Percentiles rank a stretch among this genome's conserved stretches.
Evolutionary conservation across 345 rosid species (phyloP).

Genomic region (Bruguiera parviflora): DNA sequence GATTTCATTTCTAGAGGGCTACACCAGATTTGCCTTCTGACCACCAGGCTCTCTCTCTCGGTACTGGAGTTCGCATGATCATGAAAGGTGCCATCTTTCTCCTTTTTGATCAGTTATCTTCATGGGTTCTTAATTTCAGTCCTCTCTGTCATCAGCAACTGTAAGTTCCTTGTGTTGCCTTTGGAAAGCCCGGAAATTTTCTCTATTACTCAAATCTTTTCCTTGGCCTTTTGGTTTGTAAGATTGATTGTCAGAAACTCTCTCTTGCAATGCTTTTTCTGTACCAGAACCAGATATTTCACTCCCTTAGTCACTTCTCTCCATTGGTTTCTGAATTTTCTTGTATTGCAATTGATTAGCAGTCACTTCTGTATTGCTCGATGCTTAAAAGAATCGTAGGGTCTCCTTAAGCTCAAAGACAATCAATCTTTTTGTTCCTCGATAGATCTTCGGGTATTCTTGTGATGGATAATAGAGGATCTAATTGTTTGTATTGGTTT

Average conservation of each 20-base stretch:
- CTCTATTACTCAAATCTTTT: background rate
- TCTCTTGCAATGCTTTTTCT: constrained; percentile 9
- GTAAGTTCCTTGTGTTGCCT: background rate
- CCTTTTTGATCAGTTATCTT: background rate
- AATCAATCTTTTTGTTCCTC: background rate
- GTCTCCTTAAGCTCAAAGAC: background rate
- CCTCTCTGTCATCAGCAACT: background rate
- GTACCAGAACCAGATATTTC: background rate
- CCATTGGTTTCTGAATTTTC: constrained; percentile 7
- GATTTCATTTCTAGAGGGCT: background rate
- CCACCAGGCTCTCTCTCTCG: background rate
- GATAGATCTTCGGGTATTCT: constrained; percentile 23
- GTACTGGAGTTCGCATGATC: constrained; percentile 12
- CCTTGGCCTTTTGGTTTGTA: background rate
- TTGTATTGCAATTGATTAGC: constrained; percentile 1
- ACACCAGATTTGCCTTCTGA: constrained; percentile 15
- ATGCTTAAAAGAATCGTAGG: constrained; percentile 5
- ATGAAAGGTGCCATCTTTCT: constrained; percentile 33
- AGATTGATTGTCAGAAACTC: background rate
- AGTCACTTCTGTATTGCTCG: background rate
- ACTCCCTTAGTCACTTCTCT: background rate
- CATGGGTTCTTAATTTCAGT: background rate
- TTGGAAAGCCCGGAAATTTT: constrained; percentile 5
- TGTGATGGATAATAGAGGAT: constrained; percentile 39
- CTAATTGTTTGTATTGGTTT: constrained; percentile 36